phyloP scores from a whole-genome alignment of 345 rosid genomes.

The Euphorbia tirucalli region DNA sequence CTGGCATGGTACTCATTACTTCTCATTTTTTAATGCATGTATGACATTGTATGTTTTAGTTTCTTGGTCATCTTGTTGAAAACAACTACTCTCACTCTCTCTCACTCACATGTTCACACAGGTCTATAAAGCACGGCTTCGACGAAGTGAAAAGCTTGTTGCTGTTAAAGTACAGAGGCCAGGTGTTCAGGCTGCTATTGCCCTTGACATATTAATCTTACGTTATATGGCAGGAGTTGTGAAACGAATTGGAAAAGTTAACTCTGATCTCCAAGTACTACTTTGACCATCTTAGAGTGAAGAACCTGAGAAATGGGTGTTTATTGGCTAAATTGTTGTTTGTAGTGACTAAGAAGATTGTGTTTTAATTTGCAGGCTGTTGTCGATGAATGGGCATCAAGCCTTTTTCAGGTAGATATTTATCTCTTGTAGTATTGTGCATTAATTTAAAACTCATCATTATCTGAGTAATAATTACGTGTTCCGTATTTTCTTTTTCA shows the following conservation, averaged over 20 bases:
- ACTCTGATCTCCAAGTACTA: conserved; percentile 77
- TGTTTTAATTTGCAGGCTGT: conserved; percentile 62
- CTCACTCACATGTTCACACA: conserved; percentile 16
- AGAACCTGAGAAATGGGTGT: neutral
- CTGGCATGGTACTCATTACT: too few relatives aligned
- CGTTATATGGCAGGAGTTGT: conserved; percentile 71
- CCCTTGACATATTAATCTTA: conserved; percentile 82
- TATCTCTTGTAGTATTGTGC: conserved; percentile 20
- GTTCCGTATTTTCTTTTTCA: neutral
- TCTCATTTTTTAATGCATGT: too few relatives aligned
- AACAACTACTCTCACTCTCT: conserved; percentile 4
- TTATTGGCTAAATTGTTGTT: neutral
- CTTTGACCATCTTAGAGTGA: neutral
- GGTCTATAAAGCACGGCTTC: conserved; percentile 96
- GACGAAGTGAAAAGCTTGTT: conserved; percentile 53
- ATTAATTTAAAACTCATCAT: neutral
- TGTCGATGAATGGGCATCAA: conserved; percentile 96
- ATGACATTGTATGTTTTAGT: neutral
- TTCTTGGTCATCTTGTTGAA: neutral
- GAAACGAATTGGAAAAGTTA: conserved; percentile 62
- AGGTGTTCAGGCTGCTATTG: conserved; percentile 90
- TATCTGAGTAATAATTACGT: neutral
- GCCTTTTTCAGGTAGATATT: conserved; percentile 76
- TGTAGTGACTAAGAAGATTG: conserved; percentile 22
- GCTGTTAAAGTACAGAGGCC: conserved; percentile 97